Evolutionary conservation across 2,329 filamentous ascomycete genomes (phyloP), one percentile per base, ranked within the genome.

Genomic region (Paraconiothyrium sp.): DNA sequence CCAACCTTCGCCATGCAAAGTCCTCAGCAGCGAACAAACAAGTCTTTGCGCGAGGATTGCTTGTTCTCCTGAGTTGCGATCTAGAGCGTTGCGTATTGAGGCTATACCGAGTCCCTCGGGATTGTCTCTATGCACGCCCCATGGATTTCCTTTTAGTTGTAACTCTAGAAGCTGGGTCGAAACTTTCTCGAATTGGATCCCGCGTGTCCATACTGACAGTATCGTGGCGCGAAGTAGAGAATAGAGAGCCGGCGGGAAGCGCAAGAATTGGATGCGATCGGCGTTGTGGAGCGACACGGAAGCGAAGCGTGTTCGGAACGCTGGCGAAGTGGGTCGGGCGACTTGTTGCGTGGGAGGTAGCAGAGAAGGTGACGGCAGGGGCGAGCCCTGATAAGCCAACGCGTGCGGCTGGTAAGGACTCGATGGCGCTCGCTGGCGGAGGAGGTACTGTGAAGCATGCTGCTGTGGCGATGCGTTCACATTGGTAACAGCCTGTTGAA

Each of bases 111-210:
- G 49, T 10, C 49, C 34, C 4, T 57, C 55, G 2, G 44, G 14
- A 16, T 41, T 27, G 22, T 32, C 20, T 48, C n/a, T 37, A 20
- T 43, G 20, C 32, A 54, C 37, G 13, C 49, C 55, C 76, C 77
- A 80, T 22, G 77, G 76, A 49, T 69, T 63, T 7, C 76, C 75
- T 35, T 65, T 54, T 11, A 78, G 62, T 58, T 77, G 79, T 56
- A 78, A 68, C 56, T 79, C 76, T 4, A 49, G 43, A n/a, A 41
- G 32, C n/a, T 27, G 24, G 4, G 55, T 50, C 9, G 55, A 49
- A 3, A 27, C 14, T 44, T 73, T 60, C 49, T 70, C 65, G 37
- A 58, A 41, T 54, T 76, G 71, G 48, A 78, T 70, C 9, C 75
- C 74, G 56, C 64, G 60, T 0, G 62, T 54, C 70, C 73, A 78